Base-by-base conservation (phyloP, 345 rosid species). In the Lumnitzera racemosa region DNA sequence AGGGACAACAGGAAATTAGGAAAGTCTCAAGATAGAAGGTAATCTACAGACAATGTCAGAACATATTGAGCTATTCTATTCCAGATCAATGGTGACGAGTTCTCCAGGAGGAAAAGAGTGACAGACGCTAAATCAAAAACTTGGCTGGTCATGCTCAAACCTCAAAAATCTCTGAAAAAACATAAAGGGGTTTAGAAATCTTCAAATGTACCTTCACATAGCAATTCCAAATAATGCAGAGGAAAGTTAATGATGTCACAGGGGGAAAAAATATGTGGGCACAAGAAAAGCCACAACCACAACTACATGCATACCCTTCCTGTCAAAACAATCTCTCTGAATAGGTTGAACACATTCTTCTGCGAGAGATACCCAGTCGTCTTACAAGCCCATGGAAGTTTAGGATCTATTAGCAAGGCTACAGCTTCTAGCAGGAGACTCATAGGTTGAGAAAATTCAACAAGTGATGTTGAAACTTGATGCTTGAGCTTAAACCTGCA, bases 311-410 rank as follows among this genome's bases (percentile, higher is more conserved):
- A 60, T 79, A 94, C 99, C 95, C 80, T 81, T 14, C 68, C 84
- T 43, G 68, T 73, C 59, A 74, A 73, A 76, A 84, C 71, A 47
- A 90, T 79, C 61, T 82, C 95, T 71, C 97, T 74, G 56, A 81
- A 79, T 61, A 84, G 71, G 58, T 76, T 57, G 55, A 86, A 84
- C 51, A 72, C 70, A 43, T 83, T 80, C 70, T 74, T 79, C 70
- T 78, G 79, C 65, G 75, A 68, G 56, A 94, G 92, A 72, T 81
- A 74, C 62, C 82, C 74, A 41, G 83, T 84, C 53, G 77, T 60
- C 79, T 86, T 83, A 78, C 95, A 94, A 70, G 71, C 88, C 97
- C 97, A 90, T 55, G 97, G 99, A 71, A 81, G 83, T 78, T 78
- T 80, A 68, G 90, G 83, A 77, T 88, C 89, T 61, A 88, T 71